A percentile compares a stretch with the other conserved stretches of the same genome.
Evolutionary conservation across 768 basidiomycete genomes (phyloP).

Genomic region (Boletus reticuloceps): DNA sequence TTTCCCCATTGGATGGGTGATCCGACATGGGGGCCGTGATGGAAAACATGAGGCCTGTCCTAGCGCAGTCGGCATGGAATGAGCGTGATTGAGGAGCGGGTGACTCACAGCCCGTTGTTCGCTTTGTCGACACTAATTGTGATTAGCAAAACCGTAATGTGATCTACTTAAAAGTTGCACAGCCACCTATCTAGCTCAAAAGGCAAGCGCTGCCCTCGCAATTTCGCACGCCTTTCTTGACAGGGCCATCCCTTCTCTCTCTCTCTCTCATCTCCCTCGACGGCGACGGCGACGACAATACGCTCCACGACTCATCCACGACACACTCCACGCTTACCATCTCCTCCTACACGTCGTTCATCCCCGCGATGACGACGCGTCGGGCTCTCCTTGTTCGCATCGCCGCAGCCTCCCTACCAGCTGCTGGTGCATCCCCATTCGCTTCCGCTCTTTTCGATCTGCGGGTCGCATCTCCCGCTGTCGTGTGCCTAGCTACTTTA

Average conservation of each 20-base stretch:
- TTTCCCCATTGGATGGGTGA: slow-evolving; percentile 17
- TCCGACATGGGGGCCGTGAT: slow-evolving; percentile 14
- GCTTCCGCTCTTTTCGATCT: slow-evolving; percentile 49
- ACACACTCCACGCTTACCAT: background rate
- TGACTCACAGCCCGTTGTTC: background rate
- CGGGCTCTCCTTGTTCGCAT: slow-evolving; percentile 17
- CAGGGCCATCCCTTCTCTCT: slow-evolving; percentile 24
- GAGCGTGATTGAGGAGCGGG: slow-evolving; percentile 17
- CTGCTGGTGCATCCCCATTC: slow-evolving; percentile 20
- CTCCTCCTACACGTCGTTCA: background rate
- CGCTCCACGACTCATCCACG: slow-evolving; percentile 8
- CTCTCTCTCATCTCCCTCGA: slow-evolving; percentile 11
- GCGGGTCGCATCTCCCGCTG: slow-evolving; percentile 64
- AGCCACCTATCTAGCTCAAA: slow-evolving; percentile 33
- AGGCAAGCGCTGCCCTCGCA: slow-evolving; percentile 24
- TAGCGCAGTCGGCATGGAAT: slow-evolving; percentile 11
- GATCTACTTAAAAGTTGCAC: slow-evolving; percentile 9
- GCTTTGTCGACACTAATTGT: background rate
- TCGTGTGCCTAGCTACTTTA: slow-evolving; percentile 60
- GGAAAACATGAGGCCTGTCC: slow-evolving; percentile 19
- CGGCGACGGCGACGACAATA: slow-evolving; percentile 33
- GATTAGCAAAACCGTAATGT: background rate
- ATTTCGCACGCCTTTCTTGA: slow-evolving; percentile 30
- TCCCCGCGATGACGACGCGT: slow-evolving; percentile 25
- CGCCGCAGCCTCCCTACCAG: slow-evolving; percentile 22